Evolutionary conservation across 352 stramenopile genomes (phyloP), one percentile per base, ranked within the genome.

Genomic region (Phytopythium chamaehyphon): DNA sequence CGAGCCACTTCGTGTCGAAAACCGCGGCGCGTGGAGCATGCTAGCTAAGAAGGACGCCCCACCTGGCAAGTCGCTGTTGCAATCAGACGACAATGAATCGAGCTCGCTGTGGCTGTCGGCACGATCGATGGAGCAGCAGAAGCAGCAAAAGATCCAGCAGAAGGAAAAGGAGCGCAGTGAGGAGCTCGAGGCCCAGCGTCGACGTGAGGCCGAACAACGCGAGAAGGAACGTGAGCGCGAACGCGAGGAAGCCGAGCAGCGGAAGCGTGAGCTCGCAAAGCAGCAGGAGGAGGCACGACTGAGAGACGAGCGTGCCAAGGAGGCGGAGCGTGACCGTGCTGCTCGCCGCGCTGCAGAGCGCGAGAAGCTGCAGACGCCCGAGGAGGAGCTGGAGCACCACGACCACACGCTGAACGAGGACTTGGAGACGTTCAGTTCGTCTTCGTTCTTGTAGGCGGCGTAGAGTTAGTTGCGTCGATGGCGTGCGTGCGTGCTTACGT

Each of bases 361-460:
- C 19, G 81, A 88, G 39, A 94, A 94, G 49, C 49, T 92, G 46
- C 14, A 21, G 31, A 66, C 64, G 31, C 64, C 60, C 40, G 69
- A 85, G 43, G 69, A 91, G 18, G 83, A 86, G 47, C 55, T 76
- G 7, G 76, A 89, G 45, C 66, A 80, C 24, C 77, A 91, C 59
- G 79, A 93, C 28, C 66, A 79, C 54, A 86, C 71, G 21, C 56
- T 90, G 54, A 89, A 66, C 22, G 76, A 92, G 42, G 84, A 95
- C 57, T 56, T 95, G 55, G 80, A 90, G 67, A 75, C 76, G 44
- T 95, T 95, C 66, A 92, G 82, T 64, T 90, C 84, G 40, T 92
- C 84, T 47, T 90, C 82, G 42, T 95, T 93, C 81, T 81, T 93
- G 73, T 92, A 76, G 78, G 42, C 14, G 50, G 47, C 43, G 39